phyloP scores from a whole-genome alignment of 441 rosid species.

The Flueggea neowawraea region DNA sequence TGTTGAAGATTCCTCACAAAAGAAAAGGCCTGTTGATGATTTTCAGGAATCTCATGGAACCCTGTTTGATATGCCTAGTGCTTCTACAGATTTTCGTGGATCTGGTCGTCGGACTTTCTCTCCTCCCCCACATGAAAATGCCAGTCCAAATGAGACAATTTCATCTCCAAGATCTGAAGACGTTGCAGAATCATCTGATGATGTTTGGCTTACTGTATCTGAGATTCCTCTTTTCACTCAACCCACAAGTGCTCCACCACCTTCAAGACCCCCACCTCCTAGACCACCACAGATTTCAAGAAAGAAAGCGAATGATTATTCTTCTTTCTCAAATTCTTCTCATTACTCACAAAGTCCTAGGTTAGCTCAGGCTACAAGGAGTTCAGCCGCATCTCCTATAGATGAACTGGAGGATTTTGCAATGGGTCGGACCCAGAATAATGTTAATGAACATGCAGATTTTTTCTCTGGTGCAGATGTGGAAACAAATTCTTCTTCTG shows the following conservation, averaged over 20 bases:
- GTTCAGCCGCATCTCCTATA: conserved; percentile 43
- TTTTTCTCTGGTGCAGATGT: conserved; percentile 47
- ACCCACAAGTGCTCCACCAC: conserved; percentile 86
- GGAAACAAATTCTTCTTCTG: conserved; percentile 50
- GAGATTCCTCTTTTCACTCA: conserved; percentile 88
- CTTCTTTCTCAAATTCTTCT: conserved; percentile 43
- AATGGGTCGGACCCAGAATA: conserved; percentile 38
- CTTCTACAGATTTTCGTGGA: conserved; percentile 32
- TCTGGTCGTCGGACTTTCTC: conserved; percentile 38
- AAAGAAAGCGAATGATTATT: conserved; percentile 48
- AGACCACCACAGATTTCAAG: conserved; percentile 58
- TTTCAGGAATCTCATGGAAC: conserved; percentile 37
- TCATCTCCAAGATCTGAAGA: conserved; percentile 47
- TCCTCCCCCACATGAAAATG: conserved; percentile 36
- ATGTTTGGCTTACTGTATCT: conserved; percentile 88
- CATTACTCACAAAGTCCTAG: conserved; percentile 38
- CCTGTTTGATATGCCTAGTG: conserved; percentile 43
- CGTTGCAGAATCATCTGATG: conserved; percentile 51
- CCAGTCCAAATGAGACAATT: conserved; percentile 34
- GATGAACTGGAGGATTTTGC: conserved; percentile 75
- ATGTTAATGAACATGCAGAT: conserved; percentile 41
- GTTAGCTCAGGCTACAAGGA: conserved; percentile 34
- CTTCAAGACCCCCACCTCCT: conserved; percentile 94
- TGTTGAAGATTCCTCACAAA: conserved; percentile 32
- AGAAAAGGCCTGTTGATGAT: conserved; percentile 34